Evolutionary conservation across 768 basidiomycete genomes (phyloP).

Genomic region (Tylopilus vinaceipallidus): DNA sequence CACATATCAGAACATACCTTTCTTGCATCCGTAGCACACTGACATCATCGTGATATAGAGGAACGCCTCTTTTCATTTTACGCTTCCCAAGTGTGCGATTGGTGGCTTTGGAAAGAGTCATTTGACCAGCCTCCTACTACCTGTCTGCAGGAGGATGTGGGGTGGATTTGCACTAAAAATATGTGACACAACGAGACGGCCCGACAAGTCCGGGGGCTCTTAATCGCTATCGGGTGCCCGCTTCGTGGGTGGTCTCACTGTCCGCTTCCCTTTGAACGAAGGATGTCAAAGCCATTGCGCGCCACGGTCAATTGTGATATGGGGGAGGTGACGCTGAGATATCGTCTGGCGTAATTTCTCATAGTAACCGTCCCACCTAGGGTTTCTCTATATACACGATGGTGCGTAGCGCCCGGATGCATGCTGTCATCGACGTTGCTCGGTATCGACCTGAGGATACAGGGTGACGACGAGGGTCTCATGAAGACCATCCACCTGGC

Average conservation of each 20-base stretch:
- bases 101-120: neutral
- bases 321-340: conserved; percentile 44
- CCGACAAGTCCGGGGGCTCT: too few species aligned
- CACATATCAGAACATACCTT: conserved; percentile 3
- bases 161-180: neutral
- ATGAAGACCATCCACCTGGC: conserved; percentile 59
- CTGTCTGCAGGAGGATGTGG: too few species aligned
- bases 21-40: neutral
- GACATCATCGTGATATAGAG: conserved; percentile 1
- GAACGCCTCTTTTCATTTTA: neutral
- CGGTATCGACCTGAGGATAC: neutral
- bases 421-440: neutral
- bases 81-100: neutral
- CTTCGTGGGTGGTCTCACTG: neutral
- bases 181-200: neutral
- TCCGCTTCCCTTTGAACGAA: neutral
- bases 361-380: conserved; percentile 29
- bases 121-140: neutral
- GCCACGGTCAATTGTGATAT: conserved; percentile 56
- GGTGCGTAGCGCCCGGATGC: conserved; percentile 24
- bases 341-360: neutral
- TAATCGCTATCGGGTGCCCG: neutral
- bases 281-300: conserved; percentile 23
- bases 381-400: conserved; percentile 51
- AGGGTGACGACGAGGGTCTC: conserved; percentile 52